phyloP scores from a whole-genome alignment of 768 basidiomycete species.

The Boletus pseudopeckii region DNA sequence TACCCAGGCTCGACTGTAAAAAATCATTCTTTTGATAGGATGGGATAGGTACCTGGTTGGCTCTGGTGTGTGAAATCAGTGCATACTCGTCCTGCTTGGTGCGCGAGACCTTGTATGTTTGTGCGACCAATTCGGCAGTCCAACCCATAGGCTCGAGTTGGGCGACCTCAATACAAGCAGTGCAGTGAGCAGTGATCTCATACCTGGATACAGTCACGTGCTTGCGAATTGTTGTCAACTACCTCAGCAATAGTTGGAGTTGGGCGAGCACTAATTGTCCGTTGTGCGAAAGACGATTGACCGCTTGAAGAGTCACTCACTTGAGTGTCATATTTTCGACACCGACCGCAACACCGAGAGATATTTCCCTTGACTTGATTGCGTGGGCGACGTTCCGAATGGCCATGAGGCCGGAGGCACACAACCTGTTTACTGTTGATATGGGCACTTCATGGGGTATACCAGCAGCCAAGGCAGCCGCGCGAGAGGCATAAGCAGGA shows the following conservation, averaged over 20 bases:
- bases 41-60: constrained; percentile 47
- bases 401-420: constrained; percentile 93
- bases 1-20: constrained; percentile 22
- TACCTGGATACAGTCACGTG: constrained; percentile 73
- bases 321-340: constrained; percentile 83
- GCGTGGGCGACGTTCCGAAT: constrained; percentile 86
- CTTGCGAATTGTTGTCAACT: constrained; percentile 58
- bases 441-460: constrained; percentile 86
- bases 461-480: constrained; percentile 84
- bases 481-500: constrained; percentile 77
- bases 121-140: constrained; percentile 91
- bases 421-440: constrained; percentile 88
- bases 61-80: constrained; percentile 80
- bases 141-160: constrained; percentile 81
- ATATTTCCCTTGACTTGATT: constrained; percentile 78
- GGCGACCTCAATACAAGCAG: not conserved
- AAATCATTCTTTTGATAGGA: not conserved
- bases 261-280: constrained; percentile 56
- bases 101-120: constrained; percentile 72
- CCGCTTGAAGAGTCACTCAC: constrained; percentile 35
- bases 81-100: constrained; percentile 89
- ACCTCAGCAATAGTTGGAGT: constrained; percentile 61
- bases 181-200: not conserved
- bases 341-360: constrained; percentile 82
- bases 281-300: not conserved